Conservation (phyloP, 768 basidiomycete species). For the Leccinum disarticulatum region DNA sequence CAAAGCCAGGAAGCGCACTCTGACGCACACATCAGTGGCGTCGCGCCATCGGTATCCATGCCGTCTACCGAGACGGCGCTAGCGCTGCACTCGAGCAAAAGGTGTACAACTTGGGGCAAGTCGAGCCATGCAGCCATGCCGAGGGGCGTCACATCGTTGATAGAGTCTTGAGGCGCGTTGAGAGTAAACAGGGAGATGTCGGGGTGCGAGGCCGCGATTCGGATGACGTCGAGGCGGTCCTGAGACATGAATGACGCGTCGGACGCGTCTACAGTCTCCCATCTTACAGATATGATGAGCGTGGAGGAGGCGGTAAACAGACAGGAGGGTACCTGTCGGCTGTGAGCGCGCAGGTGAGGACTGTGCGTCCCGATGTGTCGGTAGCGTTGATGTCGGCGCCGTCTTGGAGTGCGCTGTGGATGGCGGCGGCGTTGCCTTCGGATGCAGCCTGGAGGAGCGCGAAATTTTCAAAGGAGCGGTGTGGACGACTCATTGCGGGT, state of each 20-base stretch:
- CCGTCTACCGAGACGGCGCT: constrained; percentile 70
- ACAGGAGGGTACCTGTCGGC: constrained; percentile 60
- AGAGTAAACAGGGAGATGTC: constrained; percentile 66
- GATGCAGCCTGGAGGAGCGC: constrained; percentile 56
- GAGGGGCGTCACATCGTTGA: constrained; percentile 74
- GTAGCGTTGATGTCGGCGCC: constrained; percentile 71
- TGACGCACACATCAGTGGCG: constrained; percentile 79
- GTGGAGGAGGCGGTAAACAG: background rate
- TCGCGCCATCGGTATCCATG: constrained; percentile 72
- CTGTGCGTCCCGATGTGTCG: constrained; percentile 59
- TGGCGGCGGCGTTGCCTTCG: constrained; percentile 52
- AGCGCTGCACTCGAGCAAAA: constrained; percentile 62
- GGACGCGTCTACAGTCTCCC: constrained; percentile 67
- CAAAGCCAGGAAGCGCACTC: constrained; percentile 2
- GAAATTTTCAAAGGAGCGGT: constrained; percentile 41
- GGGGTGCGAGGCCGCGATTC: constrained; percentile 51
- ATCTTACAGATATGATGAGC: constrained; percentile 39
- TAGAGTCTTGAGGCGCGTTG: constrained; percentile 68
- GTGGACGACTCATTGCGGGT: constrained; percentile 37
- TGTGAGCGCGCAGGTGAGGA: constrained; percentile 67
- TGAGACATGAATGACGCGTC: constrained; percentile 66
- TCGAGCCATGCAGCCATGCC: constrained; percentile 81
- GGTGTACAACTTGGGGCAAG: constrained; percentile 54
- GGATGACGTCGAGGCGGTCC: constrained; percentile 57
- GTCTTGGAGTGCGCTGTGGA: constrained; percentile 50